A percentile compares a stretch with the other conserved stretches of the same genome.
phyloP scores from a whole-genome alignment of 2,329 filamentous ascomycete genomes.

The Coniochaeta prunicola region DNA sequence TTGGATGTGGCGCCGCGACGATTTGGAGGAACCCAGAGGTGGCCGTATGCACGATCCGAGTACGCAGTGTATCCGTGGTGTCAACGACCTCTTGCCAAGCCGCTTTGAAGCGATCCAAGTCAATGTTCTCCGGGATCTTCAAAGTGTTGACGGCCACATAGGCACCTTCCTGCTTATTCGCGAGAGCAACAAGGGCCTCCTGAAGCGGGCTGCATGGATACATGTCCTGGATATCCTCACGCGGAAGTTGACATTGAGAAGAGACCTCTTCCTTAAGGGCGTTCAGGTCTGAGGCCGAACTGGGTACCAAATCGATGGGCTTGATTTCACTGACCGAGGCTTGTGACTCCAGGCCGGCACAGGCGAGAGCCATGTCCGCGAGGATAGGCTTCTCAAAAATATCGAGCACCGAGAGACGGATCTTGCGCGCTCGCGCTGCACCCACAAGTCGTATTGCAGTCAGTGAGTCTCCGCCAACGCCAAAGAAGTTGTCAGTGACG shows the following conservation, averaged over 20 bases:
- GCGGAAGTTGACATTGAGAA: conserved; percentile 6
- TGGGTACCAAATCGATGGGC: conserved; percentile 9
- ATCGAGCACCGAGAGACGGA: conserved; percentile 13
- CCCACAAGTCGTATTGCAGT: conserved; percentile 15
- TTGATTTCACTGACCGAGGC: background rate
- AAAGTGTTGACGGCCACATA: conserved; percentile 26
- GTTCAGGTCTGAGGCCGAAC: conserved; percentile 3
- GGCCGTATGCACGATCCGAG: conserved; percentile 11
- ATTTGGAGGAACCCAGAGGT: conserved; percentile 11
- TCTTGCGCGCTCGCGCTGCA: conserved; percentile 7
- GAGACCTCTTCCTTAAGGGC: conserved; percentile 8
- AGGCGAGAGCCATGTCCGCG: conserved; percentile 7
- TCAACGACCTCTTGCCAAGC: conserved; percentile 19
- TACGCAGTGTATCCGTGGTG: conserved; percentile 13
- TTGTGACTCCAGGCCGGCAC: background rate
- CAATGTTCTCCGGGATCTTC: conserved; percentile 11
- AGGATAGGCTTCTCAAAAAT: conserved; percentile 15
- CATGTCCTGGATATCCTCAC: conserved; percentile 19
- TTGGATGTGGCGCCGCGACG: conserved; percentile 8
- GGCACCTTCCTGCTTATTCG: conserved; percentile 23
- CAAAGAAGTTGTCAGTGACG: conserved; percentile 17
- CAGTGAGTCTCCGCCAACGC: conserved; percentile 21
- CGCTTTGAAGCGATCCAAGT: conserved; percentile 16
- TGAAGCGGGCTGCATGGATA: conserved; percentile 34
- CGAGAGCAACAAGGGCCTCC: conserved; percentile 29